These are phyloP conservation scores for Leccinellum albellum DNA, from an alignment of 768 basidiomycete species.

Conservation along the genomic window DNA sequence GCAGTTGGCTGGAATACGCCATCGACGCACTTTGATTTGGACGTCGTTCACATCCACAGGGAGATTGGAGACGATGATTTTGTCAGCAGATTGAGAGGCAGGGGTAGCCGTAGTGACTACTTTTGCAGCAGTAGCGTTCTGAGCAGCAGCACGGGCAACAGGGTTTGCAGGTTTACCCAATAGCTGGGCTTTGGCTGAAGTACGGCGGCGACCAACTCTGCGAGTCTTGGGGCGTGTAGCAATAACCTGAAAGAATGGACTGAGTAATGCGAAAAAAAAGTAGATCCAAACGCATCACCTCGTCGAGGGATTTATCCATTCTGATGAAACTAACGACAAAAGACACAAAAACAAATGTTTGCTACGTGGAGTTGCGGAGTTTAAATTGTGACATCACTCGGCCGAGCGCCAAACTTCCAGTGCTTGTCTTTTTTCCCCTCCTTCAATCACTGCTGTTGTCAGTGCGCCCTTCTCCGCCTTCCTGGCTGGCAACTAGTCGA, in stretches of 20 bases:
- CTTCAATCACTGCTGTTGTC: no score
- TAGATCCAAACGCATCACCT: conserved; percentile 44
- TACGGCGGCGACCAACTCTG: conserved; percentile 43
- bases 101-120: conserved; percentile 39
- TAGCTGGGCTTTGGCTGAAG: conserved; percentile 52
- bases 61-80: conserved; percentile 95
- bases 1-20: background rate
- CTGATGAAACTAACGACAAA: no score
- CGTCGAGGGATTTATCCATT: conserved; percentile 86
- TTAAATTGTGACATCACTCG: no score
- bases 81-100: conserved; percentile 54
- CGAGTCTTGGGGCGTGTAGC: conserved; percentile 49
- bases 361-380: no score
- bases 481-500: no score
- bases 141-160: conserved; percentile 50
- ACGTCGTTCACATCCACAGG: conserved; percentile 89
- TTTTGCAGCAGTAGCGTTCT: conserved; percentile 39
- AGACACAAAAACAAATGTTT: no score
- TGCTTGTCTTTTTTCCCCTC: no score
- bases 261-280: conserved; percentile 4
- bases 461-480: no score
- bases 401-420: no score
- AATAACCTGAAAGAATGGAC: conserved; percentile 55
- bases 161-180: conserved; percentile 56
- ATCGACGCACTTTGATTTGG: conserved; percentile 73